Evolutionary conservation across 2,329 filamentous ascomycete species (phyloP), one percentile per base, ranked within the genome.

Genomic region (Aureobasidium melanogenum): DNA sequence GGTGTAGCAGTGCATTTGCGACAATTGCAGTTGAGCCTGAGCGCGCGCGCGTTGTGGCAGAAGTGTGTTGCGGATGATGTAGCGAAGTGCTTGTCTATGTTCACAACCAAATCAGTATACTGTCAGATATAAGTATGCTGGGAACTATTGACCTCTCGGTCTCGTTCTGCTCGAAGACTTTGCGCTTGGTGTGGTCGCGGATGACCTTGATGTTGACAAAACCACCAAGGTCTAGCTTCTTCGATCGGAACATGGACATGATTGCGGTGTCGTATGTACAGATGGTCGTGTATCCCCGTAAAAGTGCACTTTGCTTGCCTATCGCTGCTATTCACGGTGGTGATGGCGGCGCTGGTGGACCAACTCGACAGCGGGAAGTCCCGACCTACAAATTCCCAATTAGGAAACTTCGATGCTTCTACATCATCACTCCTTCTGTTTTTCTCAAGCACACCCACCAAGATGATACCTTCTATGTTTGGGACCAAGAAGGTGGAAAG

Each of bases 1-100:
- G 38, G 94, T 97, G 77, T 97, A 97, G 80, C 85, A 86, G 79
- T 97, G 92, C 93, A 97, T 97, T 77, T 96, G 88, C 3, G 88
- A 85, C 66, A 99, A 81, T 77, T 97, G 88, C 61, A 99, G 84
- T 79, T 97, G 93, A 44, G 94, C 94, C 74, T 96, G 89, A 64
- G 90, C 91, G 70, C 95, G 89, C 56, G 88, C 86, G 70, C 92
- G 85, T 61, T 86, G 81, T 1, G 92, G 85, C 3, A 99, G 86
- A 1, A 87, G 88, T 34, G 91, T 94, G 76, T 99, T 99, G 74
- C 89, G 91, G 73, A 96, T 90, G 65, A 96, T 88, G 78, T 97
- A 97, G 69, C 77, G 75, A 54, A 80, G 77, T 4, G 79, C 93
- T 88, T 97, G 92, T 76, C 93, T 96, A 65, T 59, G 38, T 7